Conservation (phyloP, 805 yeast species). For the Barnettozyma californica region DNA sequence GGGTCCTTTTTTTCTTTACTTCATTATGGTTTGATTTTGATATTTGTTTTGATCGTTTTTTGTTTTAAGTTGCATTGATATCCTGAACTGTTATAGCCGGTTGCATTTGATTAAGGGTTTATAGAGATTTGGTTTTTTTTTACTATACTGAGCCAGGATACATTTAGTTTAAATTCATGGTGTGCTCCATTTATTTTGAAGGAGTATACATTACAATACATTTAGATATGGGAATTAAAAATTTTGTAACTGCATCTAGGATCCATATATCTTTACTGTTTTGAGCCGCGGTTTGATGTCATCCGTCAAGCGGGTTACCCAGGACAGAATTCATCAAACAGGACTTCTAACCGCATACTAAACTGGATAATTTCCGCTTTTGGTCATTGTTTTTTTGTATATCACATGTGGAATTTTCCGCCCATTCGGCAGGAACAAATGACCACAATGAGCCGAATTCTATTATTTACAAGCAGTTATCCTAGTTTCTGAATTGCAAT, state of each 20-base stretch:
- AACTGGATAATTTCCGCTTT: neutral
- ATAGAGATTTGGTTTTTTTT: neutral
- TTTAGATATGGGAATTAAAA: neutral
- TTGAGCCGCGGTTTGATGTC: too few relatives aligned
- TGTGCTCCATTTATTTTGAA: neutral
- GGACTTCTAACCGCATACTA: neutral
- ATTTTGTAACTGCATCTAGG: neutral
- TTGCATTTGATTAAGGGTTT: neutral
- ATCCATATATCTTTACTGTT: too few relatives aligned
- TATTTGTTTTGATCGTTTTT: neutral
- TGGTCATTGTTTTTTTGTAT: neutral
- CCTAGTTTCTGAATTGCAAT: neutral
- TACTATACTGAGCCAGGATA: neutral
- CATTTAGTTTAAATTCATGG: neutral
- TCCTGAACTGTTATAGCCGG: neutral
- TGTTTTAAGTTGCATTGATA: neutral
- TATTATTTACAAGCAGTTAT: neutral
- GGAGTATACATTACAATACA: neutral
- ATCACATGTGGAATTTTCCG: neutral
- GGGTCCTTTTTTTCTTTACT: neutral
- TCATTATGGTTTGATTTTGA: neutral
- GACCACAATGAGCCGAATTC: too few relatives aligned
- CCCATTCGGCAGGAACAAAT: too few relatives aligned
- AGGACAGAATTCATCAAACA: neutral
- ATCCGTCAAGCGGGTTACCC: neutral